phyloP scores from a whole-genome alignment of 257 asterid species.

The Lavandula angustifolia region DNA sequence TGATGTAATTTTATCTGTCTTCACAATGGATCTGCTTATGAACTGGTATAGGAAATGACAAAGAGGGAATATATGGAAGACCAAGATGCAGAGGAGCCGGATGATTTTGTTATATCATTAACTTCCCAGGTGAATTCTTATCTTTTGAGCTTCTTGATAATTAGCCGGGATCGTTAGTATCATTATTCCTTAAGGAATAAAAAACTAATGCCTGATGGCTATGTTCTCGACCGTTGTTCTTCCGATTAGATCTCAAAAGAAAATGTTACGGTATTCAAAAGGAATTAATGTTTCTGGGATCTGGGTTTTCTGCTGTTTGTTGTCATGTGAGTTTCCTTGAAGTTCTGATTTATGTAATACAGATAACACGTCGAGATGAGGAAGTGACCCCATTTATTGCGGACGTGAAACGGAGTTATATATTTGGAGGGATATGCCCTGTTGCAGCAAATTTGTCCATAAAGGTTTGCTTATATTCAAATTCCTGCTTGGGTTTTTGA shows the following conservation, averaged over 20 bases:
- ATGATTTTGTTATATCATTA: conserved; percentile 87
- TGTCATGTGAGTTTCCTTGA: conserved; percentile 22
- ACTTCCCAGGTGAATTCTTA: conserved; percentile 75
- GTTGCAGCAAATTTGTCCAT: conserved; percentile 79
- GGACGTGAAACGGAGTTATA: conserved; percentile 83
- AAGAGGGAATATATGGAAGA: conserved; percentile 89
- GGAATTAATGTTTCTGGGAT: background rate
- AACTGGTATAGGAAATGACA: conserved; percentile 71
- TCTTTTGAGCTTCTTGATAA: conserved; percentile 22
- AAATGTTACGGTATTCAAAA: background rate
- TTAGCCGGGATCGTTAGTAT: conserved; percentile 19
- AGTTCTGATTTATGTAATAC: conserved; percentile 29
- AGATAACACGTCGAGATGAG: conserved; percentile 99
- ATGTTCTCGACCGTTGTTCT: background rate
- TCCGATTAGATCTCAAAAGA: background rate
- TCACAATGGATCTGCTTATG: conserved; percentile 28
- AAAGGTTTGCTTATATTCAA: conserved; percentile 61
- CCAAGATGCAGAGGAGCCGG: conserved; percentile 99
- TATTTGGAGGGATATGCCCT: conserved; percentile 89
- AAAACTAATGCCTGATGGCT: background rate
- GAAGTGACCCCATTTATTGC: conserved; percentile 88
- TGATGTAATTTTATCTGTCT: conserved; percentile 15
- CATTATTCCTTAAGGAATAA: background rate
- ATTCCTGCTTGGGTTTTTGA: conserved; percentile 23
- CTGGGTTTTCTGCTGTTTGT: background rate